Evolutionary conservation across 371 early-diverging fungal genomes (phyloP).

Genomic region (Dichotomocladium elegans): DNA sequence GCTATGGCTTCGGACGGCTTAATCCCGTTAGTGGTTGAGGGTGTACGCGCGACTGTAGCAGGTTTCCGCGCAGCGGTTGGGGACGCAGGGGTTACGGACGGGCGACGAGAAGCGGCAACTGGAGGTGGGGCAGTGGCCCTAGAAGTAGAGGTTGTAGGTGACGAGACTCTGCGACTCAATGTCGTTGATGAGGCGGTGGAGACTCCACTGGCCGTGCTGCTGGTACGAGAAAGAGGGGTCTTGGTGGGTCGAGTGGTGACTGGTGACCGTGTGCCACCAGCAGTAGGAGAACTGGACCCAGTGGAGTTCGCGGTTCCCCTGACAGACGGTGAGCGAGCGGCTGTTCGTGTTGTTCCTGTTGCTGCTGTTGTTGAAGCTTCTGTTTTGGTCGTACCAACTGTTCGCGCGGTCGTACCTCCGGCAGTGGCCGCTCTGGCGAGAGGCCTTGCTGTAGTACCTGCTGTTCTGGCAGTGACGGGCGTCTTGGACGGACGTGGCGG

Average conservation of each 20-base stretch:
- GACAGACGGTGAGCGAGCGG: background rate
- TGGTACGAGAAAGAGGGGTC: conserved; percentile 7
- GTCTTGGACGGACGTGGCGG: conserved; percentile 9
- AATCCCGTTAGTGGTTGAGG: conserved; percentile 11
- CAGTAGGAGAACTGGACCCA: background rate
- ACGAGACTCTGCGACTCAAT: background rate
- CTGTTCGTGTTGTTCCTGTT: background rate
- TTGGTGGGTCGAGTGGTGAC: conserved; percentile 6
- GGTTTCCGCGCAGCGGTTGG: conserved; percentile 1
- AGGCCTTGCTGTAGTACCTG: conserved; percentile 1
- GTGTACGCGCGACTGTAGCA: background rate
- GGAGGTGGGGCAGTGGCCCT: background rate
- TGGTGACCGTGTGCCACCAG: conserved; percentile 1
- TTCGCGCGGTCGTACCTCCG: background rate
- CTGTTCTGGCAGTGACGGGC: conserved; percentile 1
- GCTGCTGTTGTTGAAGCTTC: background rate
- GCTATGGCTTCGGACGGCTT: conserved; percentile 13
- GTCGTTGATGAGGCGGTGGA: conserved; percentile 2
- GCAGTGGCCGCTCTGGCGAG: background rate
- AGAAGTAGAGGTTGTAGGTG: conserved; percentile 12
- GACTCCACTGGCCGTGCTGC: conserved; percentile 4
- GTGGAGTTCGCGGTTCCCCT: background rate
- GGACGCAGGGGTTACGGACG: background rate
- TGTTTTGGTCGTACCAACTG: conserved; percentile 1
- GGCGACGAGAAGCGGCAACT: background rate